Evolutionary conservation across 2,329 filamentous ascomycete genomes (phyloP).

Genomic region (Sporothrix protearum): DNA sequence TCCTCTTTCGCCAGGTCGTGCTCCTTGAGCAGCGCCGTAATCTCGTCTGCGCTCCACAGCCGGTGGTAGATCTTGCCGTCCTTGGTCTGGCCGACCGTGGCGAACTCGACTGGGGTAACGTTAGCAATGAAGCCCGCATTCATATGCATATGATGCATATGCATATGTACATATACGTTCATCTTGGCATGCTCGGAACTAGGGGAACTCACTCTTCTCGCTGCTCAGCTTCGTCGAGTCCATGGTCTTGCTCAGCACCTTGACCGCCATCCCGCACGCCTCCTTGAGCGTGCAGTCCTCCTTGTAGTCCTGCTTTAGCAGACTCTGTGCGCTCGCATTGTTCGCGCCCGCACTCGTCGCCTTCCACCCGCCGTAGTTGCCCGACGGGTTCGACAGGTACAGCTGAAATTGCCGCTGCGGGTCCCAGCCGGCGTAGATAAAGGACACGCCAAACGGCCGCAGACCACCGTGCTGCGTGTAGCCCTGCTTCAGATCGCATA

Average conservation of each 20-base stretch:
- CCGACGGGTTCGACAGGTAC: conserved; percentile 97
- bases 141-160: too few relatives aligned
- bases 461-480: conserved; percentile 99
- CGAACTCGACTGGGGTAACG: conserved; percentile 79
- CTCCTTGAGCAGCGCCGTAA: conserved; percentile 88
- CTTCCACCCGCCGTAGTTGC: conserved; percentile 99
- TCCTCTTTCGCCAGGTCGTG: conserved; percentile 90
- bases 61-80: conserved; percentile 97
- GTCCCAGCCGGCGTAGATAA: conserved; percentile 99
- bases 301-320: conserved; percentile 99
- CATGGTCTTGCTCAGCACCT: conserved; percentile 99
- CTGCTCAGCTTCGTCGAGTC: conserved; percentile 98
- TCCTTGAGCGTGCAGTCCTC: conserved; percentile 95
- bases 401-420: conserved; percentile 95
- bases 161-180: too few relatives aligned
- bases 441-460: conserved; percentile 94
- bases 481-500: conserved; percentile 98
- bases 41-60: conserved; percentile 95
- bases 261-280: conserved; percentile 94
- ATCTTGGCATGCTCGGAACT: too few relatives aligned
- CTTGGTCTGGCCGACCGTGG: conserved; percentile 92
- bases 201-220: conserved; percentile 74
- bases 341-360: conserved; percentile 96
- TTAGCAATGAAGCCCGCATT: background rate
- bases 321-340: conserved; percentile 92